Evolutionary conservation across 192 early-diverging fungal species (phyloP).

Genomic region (Entomortierella lignicola): DNA sequence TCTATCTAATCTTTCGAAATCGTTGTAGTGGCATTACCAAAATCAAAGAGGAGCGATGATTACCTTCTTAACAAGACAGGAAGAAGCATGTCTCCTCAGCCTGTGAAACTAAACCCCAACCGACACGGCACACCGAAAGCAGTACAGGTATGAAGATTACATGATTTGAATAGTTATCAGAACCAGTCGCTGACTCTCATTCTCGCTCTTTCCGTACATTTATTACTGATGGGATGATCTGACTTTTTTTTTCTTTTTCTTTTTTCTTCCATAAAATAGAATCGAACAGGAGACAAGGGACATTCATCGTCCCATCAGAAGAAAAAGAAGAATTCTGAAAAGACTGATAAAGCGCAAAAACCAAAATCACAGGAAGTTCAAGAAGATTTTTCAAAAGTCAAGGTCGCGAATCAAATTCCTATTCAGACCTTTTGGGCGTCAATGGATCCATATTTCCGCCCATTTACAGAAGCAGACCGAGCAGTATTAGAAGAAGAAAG

Average conservation of each 20-base stretch:
- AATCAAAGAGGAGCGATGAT: constrained; percentile 47
- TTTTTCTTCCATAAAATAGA: constrained; percentile 5
- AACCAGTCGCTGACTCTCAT: too few species aligned
- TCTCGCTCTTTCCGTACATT: too few species aligned
- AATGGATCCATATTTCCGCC: constrained; percentile 87
- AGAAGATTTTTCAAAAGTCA: constrained; percentile 74
- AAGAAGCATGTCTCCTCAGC: constrained; percentile 48
- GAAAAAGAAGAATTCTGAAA: constrained; percentile 41
- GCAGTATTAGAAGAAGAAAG: constrained; percentile 70
- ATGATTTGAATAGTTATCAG: background rate
- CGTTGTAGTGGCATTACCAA: constrained; percentile 5
- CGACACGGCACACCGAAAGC: constrained; percentile 34
- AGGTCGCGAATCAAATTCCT: constrained; percentile 80
- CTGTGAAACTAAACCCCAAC: constrained; percentile 23
- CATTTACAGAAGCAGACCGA: constrained; percentile 84
- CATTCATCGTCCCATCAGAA: constrained; percentile 42
- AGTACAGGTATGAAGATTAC: constrained; percentile 22
- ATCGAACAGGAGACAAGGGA: constrained; percentile 37
- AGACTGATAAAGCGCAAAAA: constrained; percentile 46
- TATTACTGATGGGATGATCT: background rate
- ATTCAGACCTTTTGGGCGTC: constrained; percentile 85
- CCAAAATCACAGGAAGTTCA: constrained; percentile 53
- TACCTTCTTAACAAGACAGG: constrained; percentile 27
- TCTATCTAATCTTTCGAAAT: background rate
- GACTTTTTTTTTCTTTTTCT: background rate